Conservation (phyloP, 257 asterid genomes). For the Prunella vulgaris region DNA sequence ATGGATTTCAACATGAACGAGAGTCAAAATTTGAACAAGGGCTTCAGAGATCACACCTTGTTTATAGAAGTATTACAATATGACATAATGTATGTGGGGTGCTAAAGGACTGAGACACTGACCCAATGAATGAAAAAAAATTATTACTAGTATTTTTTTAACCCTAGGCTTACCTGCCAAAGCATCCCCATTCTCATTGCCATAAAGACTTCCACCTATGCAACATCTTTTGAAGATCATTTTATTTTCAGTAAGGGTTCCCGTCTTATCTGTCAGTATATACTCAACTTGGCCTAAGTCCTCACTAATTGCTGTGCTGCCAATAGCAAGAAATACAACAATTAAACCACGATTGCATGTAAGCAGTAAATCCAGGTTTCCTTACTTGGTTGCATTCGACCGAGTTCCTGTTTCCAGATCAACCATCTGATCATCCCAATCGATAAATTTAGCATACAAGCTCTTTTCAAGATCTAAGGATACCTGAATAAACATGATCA, state of each 20-base stretch:
- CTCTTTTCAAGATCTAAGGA: conserved; percentile 95
- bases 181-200: conserved; percentile 83
- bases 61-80: neutral
- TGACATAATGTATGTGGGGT: conserved; percentile 3
- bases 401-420: conserved; percentile 76
- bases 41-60: conserved; percentile 1
- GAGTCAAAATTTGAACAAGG: neutral
- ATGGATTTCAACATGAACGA: neutral
- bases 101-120: neutral
- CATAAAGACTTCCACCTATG: conserved; percentile 72
- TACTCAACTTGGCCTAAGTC: conserved; percentile 99
- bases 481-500: conserved; percentile 47
- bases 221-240: conserved; percentile 96
- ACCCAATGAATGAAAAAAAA: neutral
- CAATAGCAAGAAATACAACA: conserved; percentile 37
- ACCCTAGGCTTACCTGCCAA: conserved; percentile 51
- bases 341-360: conserved; percentile 17
- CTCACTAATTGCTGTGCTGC: conserved; percentile 99
- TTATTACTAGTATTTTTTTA: neutral
- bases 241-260: conserved; percentile 95
- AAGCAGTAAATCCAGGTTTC: conserved; percentile 20
- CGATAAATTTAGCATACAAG: conserved; percentile 92
- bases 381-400: conserved; percentile 88
- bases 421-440: conserved; percentile 96
- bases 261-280: conserved; percentile 97